These are phyloP conservation scores for Nitzschia sp. DNA, from an alignment of 108 stramenopile species.

Conservation along the genomic window DNA sequence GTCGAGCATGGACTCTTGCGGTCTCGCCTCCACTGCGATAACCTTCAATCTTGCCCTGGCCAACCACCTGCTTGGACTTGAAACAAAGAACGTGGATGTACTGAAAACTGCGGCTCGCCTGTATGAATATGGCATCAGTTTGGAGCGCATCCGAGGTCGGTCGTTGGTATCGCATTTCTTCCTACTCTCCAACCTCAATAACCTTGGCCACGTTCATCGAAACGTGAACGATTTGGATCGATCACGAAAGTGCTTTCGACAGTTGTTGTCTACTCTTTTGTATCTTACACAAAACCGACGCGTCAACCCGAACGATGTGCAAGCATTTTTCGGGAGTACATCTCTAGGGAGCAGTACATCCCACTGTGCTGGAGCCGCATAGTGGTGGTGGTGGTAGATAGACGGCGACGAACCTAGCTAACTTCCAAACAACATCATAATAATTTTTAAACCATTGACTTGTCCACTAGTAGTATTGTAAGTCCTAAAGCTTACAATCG, in stretches of 20 bases:
- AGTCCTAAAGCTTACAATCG: too few species aligned
- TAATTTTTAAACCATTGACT: too few species aligned
- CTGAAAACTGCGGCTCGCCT: conserved; percentile 1
- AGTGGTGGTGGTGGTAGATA: too few species aligned
- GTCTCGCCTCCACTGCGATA: neutral
- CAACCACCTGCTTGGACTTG: neutral
- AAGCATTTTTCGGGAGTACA: neutral
- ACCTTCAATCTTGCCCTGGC: conserved; percentile 5
- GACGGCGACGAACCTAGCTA: too few species aligned
- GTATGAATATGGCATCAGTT: neutral
- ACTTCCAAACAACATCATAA: too few species aligned
- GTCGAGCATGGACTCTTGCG: neutral
- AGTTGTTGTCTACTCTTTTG: conserved; percentile 1
- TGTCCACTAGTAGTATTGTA: too few species aligned
- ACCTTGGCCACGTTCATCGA: conserved; percentile 1
- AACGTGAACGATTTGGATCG: neutral
- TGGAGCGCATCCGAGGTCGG: neutral
- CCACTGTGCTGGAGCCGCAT: neutral
- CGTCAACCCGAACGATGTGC: neutral
- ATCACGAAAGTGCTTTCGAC: conserved; percentile 9
- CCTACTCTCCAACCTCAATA: neutral
- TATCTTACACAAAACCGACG: neutral
- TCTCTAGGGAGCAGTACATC: neutral
- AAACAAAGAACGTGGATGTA: neutral
- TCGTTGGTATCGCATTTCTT: neutral